These are phyloP conservation scores for Prinsepia uniflora DNA, from an alignment of 306 rosid genomes.

Conservation along the genomic window DNA sequence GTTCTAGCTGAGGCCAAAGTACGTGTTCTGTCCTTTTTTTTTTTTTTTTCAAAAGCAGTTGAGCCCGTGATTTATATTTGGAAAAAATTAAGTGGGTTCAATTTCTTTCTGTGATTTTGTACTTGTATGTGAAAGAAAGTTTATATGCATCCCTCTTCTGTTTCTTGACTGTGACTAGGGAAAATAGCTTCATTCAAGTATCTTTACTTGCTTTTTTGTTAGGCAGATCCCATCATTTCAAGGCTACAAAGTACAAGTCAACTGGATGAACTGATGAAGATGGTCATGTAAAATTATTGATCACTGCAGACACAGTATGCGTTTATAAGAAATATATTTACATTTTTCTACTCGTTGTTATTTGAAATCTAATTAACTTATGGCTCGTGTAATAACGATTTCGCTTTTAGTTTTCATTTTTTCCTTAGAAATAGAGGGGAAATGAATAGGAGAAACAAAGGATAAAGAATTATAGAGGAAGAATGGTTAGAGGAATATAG, in stretches of 20 bases:
- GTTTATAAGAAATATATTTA: conserved; percentile 10
- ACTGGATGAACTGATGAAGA: conserved; percentile 47
- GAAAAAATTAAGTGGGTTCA: not conserved
- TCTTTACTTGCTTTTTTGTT: conserved; percentile 28
- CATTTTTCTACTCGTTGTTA: not conserved
- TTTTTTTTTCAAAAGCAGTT: no score
- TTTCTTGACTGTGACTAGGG: not conserved
- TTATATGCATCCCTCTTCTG: not conserved
- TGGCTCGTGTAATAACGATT: no score
- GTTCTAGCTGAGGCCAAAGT: conserved; percentile 91
- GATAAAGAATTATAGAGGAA: no score
- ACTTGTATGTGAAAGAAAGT: not conserved
- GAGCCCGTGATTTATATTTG: not conserved
- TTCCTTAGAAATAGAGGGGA: no score
- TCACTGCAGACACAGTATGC: conserved; percentile 89
- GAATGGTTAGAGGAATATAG: no score
- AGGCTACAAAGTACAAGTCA: conserved; percentile 38
- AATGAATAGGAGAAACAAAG: no score
- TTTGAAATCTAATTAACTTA: not conserved
- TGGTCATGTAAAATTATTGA: conserved; percentile 49
- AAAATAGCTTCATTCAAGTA: not conserved
- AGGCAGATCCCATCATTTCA: conserved; percentile 90
- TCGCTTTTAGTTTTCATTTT: no score
- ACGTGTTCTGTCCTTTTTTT: not conserved
- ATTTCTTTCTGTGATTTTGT: not conserved